phyloP scores from a whole-genome alignment of 164 flowering plant genomes.

The Stephania japonica region DNA sequence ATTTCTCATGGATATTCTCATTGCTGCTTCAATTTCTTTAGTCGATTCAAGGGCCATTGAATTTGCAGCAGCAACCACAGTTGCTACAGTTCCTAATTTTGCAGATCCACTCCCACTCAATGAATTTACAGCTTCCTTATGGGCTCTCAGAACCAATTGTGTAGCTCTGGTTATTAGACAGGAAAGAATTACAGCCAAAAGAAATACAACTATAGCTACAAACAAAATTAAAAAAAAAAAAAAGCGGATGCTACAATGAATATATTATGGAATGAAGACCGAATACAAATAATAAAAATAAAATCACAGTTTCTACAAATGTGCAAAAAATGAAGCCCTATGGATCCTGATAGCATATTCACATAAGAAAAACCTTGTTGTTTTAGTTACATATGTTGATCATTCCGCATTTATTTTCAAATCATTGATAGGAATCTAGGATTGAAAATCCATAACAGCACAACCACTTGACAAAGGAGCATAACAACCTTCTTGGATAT shows the following conservation, averaged over 20 bases:
- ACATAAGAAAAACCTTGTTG: not conserved
- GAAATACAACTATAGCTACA: not conserved
- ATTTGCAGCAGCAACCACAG: slow-evolving; percentile 97
- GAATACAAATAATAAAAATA: not conserved
- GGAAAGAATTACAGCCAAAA: not conserved
- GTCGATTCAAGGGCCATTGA: slow-evolving; percentile 81
- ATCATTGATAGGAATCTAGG: not conserved
- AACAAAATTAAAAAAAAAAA: not conserved
- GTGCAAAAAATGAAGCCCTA: not conserved
- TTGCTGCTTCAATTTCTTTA: slow-evolving; percentile 95
- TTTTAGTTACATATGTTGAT: too few relatives aligned
- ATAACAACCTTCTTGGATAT: not conserved
- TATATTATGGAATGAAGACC: not conserved
- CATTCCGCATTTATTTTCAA: too few relatives aligned
- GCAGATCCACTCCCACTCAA: slow-evolving; percentile 87
- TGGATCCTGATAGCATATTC: not conserved
- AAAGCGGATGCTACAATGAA: not conserved
- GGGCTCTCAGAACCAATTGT: slow-evolving; percentile 87
- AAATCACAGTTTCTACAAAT: not conserved
- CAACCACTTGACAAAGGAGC: not conserved
- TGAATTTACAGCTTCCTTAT: slow-evolving; percentile 93
- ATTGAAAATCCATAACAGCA: not conserved
- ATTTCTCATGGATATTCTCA: slow-evolving; percentile 79
- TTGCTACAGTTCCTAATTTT: slow-evolving; percentile 80
- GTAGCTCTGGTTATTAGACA: slow-evolving; percentile 49